Evolutionary conservation across 495 filamentous ascomycete species (phyloP), one percentile per base, ranked within the genome.

Genomic region (Neurospora intermedia): DNA sequence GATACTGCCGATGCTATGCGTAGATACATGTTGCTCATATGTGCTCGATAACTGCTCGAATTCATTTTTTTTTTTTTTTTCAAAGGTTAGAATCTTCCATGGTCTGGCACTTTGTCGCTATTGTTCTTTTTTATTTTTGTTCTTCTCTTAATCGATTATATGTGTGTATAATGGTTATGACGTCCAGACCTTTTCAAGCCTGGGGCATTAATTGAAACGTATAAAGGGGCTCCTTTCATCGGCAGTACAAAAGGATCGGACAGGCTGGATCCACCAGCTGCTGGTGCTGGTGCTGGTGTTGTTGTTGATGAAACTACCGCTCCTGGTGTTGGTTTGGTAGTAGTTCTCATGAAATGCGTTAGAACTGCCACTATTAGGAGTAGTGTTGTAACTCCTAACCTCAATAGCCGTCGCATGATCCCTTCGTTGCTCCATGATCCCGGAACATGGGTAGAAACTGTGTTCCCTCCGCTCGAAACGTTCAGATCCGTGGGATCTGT

Each of bases 361-460:
- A 35, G 54, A 66, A 66, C 13, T 66, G 15, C 54, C 54, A 18
- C 54, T 38, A 15, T 27, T 66, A 35, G 54, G 54, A 66, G 54
- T 35, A 0, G 27, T 66, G 6, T 6, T 66, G 27, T 18, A 13
- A 10, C 0, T 66, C 2, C 27, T 35, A 6, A 9, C 15, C 35
- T 66, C 54, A 6, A 66, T 10, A 38, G 6, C 16, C 27, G 54
- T 18, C 23, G 27, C 27, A 66, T 66, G 54, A 66, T 35, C 54
- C 54, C 54, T 35, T 40, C 75, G 70, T 69, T 79, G 73, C 23
- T 74, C 75, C 18, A 73, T 70, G 13, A 78, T 66, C 8, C 78
- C 79, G 1, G 77, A 79, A 43, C 78, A 81, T 3, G 76, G 78
- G 42, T 78, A 80, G 31, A 75, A 62, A 13, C 69, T 72, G 13